These are phyloP conservation scores for Striga hermonthica DNA, from an alignment of 305 asterid species.

Conservation along the genomic window DNA sequence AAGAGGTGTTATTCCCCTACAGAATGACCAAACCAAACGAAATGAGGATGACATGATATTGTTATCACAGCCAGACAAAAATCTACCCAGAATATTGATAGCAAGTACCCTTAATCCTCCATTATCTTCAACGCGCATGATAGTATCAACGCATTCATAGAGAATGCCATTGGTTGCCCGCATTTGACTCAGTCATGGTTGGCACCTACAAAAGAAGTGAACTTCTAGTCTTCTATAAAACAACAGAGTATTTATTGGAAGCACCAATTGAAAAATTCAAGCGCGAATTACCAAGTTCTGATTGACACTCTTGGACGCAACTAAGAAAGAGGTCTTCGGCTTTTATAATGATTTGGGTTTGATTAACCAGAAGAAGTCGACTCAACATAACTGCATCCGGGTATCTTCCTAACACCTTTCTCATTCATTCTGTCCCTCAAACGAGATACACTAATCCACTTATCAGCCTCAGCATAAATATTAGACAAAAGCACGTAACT, in stretches of 20 bases:
- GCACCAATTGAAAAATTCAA: slow-evolving; percentile 17
- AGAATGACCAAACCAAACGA: no score
- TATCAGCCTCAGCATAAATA: slow-evolving; percentile 61
- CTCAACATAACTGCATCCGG: slow-evolving; percentile 62
- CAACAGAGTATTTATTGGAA: slow-evolving; percentile 20
- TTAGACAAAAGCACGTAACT: slow-evolving; percentile 63
- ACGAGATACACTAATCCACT: slow-evolving; percentile 56
- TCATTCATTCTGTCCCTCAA: slow-evolving; percentile 56
- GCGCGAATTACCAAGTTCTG: background rate
- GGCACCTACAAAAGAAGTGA: slow-evolving; percentile 68
- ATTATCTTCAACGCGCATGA: slow-evolving; percentile 88
- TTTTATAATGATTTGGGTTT: no score
- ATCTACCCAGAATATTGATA: slow-evolving; percentile 95
- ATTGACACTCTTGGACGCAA: no score
- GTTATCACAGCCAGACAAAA: slow-evolving; percentile 95
- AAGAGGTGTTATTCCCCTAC: no score
- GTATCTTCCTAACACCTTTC: slow-evolving; percentile 52
- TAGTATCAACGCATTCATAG: slow-evolving; percentile 89
- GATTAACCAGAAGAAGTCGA: slow-evolving; percentile 26
- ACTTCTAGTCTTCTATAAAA: background rate
- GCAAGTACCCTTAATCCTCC: slow-evolving; percentile 96
- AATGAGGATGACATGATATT: no score
- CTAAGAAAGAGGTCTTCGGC: no score
- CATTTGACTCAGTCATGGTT: slow-evolving; percentile 92
- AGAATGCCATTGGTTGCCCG: slow-evolving; percentile 84